Evolutionary conservation across 31 red algal species (phyloP).

Genomic region (Porphyra umbilicalis): DNA sequence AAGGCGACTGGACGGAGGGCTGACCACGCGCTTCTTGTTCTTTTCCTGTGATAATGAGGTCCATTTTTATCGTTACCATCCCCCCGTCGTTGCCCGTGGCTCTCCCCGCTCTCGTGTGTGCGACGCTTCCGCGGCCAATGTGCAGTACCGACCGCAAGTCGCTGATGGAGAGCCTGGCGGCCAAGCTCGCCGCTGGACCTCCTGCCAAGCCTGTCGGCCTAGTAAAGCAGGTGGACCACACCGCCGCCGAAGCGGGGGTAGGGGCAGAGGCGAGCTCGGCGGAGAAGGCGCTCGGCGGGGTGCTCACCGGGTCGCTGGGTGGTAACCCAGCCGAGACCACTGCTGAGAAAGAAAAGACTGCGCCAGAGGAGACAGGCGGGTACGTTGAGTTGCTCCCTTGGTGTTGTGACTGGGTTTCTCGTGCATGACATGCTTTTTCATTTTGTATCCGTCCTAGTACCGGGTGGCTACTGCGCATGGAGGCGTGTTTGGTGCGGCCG

Average conservation of each 20-base stretch:
- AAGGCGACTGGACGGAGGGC: too few species aligned
- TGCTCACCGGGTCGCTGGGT: neutral
- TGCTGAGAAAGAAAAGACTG: neutral
- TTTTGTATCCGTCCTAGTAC: too few species aligned
- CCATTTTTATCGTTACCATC: neutral
- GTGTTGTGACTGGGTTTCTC: too few species aligned
- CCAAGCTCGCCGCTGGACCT: constrained; percentile 2
- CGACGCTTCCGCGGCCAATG: neutral
- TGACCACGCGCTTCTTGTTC: neutral
- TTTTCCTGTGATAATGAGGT: too few species aligned
- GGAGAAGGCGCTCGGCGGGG: neutral
- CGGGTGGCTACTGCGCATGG: too few species aligned
- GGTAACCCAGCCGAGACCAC: neutral
- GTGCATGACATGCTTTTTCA: too few species aligned
- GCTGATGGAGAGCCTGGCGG: neutral
- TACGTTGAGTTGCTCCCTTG: neutral
- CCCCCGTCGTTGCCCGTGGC: neutral
- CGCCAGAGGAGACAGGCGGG: neutral
- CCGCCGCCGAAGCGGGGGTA: neutral
- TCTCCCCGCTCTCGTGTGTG: neutral
- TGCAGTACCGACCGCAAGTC: neutral
- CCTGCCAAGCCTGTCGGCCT: constrained; percentile 4
- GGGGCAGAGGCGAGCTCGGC: neutral
- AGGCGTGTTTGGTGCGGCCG: too few species aligned
- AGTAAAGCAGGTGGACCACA: constrained; percentile 6